A percentile compares a stretch with the other conserved stretches of the same genome.
Conservation (phyloP, 371 early-diverging fungal species). For the Rhizopus sp. region DNA sequence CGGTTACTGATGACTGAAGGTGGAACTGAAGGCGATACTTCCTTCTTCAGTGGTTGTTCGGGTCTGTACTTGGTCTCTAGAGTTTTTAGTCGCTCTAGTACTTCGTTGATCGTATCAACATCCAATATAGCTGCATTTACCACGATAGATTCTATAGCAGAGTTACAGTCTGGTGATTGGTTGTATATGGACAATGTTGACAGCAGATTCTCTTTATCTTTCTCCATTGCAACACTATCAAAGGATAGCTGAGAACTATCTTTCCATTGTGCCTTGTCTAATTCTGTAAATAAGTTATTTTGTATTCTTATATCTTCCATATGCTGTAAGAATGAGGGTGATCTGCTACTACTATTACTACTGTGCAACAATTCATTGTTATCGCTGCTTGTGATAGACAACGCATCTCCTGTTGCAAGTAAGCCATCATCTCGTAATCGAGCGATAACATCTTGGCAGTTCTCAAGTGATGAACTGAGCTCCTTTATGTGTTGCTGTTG, state of each 20-base stretch:
- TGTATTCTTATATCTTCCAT: slow-evolving; percentile 1
- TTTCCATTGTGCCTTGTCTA: slow-evolving; percentile 18
- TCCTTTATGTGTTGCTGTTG: slow-evolving; percentile 31
- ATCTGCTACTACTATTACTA: no score
- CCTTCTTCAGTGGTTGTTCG: slow-evolving; percentile 13
- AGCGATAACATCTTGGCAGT: slow-evolving; percentile 27
- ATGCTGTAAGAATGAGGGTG: background rate
- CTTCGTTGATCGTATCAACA: slow-evolving; percentile 21
- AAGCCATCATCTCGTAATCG: slow-evolving; percentile 3
- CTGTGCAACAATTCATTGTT: no score
- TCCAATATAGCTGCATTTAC: slow-evolving; percentile 16
- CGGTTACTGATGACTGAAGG: no score
- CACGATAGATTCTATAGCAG: slow-evolving; percentile 17
- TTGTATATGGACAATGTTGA: slow-evolving; percentile 6
- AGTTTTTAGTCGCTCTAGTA: slow-evolving; percentile 10
- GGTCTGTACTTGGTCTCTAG: slow-evolving; percentile 21
- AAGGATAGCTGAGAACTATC: background rate
- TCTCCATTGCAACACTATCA: background rate
- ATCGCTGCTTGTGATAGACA: no score
- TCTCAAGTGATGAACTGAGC: slow-evolving; percentile 30
- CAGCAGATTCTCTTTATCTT: background rate
- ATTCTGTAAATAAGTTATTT: slow-evolving; percentile 8
- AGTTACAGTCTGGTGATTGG: slow-evolving; percentile 14
- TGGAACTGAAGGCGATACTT: background rate
- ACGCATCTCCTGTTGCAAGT: no score